Evolutionary conservation across 108 stramenopile genomes (phyloP).

Genomic region (Cyclotella cryptica): DNA sequence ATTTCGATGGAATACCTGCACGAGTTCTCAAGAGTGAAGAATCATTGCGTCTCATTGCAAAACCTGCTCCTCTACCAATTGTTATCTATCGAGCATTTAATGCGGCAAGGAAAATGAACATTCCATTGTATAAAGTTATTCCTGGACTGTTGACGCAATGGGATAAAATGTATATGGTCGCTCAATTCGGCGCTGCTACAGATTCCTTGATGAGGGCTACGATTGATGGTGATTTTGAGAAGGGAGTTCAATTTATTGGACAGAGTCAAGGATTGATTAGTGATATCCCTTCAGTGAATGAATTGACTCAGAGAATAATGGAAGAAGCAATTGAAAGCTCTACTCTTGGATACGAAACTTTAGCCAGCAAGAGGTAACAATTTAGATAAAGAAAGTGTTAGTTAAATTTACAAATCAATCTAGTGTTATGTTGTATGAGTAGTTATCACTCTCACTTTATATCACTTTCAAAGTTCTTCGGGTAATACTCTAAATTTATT

Average conservation of each 20-base stretch:
- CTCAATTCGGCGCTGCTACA: constrained; percentile 91
- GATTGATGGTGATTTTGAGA: constrained; percentile 70
- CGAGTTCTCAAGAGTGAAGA: constrained; percentile 76
- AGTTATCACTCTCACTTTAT: too few species aligned
- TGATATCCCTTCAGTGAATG: constrained; percentile 83
- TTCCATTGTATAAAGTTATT: constrained; percentile 86
- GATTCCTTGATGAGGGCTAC: constrained; percentile 77
- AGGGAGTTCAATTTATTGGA: constrained; percentile 90
- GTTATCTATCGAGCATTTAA: constrained; percentile 73
- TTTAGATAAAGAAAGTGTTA: background rate
- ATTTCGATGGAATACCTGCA: constrained; percentile 91
- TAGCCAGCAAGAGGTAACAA: background rate
- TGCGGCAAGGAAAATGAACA: constrained; percentile 72
- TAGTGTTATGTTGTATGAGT: too few species aligned
- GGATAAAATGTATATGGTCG: constrained; percentile 83
- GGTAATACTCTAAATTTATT: too few species aligned
- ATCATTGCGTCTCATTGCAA: constrained; percentile 58
- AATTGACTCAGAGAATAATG: constrained; percentile 74
- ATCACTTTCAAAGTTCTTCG: too few species aligned
- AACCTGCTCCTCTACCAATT: constrained; percentile 59
- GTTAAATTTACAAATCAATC: background rate
- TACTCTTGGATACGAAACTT: constrained; percentile 21
- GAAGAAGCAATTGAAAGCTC: constrained; percentile 62
- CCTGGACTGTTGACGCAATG: constrained; percentile 82
- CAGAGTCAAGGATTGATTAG: constrained; percentile 85